Evolutionary conservation across 2,329 filamentous ascomycete genomes (phyloP), one percentile per base, ranked within the genome.

Genomic region (Plenodomus lindquistii): DNA sequence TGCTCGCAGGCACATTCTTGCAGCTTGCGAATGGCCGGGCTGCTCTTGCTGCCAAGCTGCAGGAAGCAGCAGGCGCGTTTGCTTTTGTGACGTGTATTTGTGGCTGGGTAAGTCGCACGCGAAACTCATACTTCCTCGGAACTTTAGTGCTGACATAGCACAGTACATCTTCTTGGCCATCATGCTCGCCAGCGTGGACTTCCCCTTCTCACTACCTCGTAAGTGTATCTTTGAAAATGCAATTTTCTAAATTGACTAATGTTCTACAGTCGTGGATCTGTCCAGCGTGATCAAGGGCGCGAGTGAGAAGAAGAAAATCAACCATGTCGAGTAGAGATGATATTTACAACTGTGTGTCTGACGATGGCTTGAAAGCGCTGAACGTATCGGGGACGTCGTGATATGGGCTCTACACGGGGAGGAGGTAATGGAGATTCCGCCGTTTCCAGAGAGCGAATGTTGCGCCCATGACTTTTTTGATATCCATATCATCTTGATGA

Each of bases 1-100:
- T 84, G 20, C 75, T 90, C 24, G 79, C 85, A 0, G 84, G 77
- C 2, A 79, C 79, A 0, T 88, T 84, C 70, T 87, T 81, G 77
- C 69, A 81, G 16, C 60, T 79, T 8, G 84, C 83, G 2, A 55
- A 72, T 16, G 75, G 74, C 19, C 68, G 67, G 29, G 42, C 57
- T 1, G 73, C 63, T 0, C 50, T 63, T 6, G 66, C 66, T 1
- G 17, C 41, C 1, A 61, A 57, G 27, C 59, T 74, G 17, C 61
- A 63, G 27, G 56, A 76, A 41, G 75, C 75, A 0, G 77, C 70
- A 4, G 81, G 80, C 1, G 81, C 78, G 2, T 70, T 73, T 18
- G 66, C 75, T 0, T 83, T 83, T 42, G 69, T 79, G 21, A 75
- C 77, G 0, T 75, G 73, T 45, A 48, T 79, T 10, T 62, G 71